Percentiles rank a stretch among this genome's conserved stretches.
These are phyloP conservation scores for Aphanomyces invadans DNA, from an alignment of 352 stramenopile species.

Conservation along the genomic window DNA sequence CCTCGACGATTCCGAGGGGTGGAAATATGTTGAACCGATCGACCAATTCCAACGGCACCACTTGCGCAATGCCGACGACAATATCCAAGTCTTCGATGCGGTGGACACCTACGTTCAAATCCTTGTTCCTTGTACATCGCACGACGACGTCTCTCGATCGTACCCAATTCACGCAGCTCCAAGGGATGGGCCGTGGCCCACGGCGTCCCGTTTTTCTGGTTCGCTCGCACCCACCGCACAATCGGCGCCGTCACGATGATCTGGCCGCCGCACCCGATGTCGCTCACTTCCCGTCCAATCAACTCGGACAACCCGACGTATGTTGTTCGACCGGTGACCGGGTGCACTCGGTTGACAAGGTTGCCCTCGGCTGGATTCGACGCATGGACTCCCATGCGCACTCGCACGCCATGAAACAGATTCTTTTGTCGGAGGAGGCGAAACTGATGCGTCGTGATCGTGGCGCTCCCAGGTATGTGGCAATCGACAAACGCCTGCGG, in stretches of 20 bases:
- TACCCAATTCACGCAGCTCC: not conserved
- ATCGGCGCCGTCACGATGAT: slow-evolving; percentile 42
- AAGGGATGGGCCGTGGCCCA: slow-evolving; percentile 13
- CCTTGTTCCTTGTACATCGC: not conserved
- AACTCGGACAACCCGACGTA: slow-evolving; percentile 50
- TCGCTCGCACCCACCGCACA: slow-evolving; percentile 32
- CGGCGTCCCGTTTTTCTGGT: slow-evolving; percentile 25
- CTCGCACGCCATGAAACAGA: slow-evolving; percentile 42
- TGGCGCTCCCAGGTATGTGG: slow-evolving; percentile 28
- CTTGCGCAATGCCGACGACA: too few relatives aligned
- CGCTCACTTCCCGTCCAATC: slow-evolving; percentile 41
- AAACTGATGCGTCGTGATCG: slow-evolving; percentile 30
- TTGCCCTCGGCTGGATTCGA: slow-evolving; percentile 34
- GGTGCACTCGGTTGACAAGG: slow-evolving; percentile 39
- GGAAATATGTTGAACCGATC: too few relatives aligned
- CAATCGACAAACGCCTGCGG: slow-evolving; percentile 39
- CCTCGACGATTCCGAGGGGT: too few relatives aligned
- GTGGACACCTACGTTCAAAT: too few relatives aligned
- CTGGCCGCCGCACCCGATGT: slow-evolving; percentile 41
- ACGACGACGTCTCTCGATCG: not conserved
- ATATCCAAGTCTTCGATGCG: too few relatives aligned
- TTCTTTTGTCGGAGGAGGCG: slow-evolving; percentile 21
- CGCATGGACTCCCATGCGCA: slow-evolving; percentile 55
- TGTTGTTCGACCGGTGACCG: slow-evolving; percentile 40
- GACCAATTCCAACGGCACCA: too few relatives aligned